phyloP scores from a whole-genome alignment of 2,329 filamentous ascomycete species.

The Cyphellophora europaea region DNA sequence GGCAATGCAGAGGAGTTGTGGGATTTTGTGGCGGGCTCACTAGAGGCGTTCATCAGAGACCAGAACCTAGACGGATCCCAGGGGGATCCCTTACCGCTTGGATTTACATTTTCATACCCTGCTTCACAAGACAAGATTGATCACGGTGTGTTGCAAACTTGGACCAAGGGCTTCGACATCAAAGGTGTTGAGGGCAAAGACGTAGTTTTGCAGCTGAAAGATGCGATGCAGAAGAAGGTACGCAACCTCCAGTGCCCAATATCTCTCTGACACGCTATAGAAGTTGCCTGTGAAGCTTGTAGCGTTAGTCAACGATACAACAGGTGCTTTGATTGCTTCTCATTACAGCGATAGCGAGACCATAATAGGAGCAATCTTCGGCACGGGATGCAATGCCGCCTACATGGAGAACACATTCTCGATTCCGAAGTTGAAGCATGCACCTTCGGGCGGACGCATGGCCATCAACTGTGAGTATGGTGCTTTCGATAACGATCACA shows the following conservation, averaged over 20 bases:
- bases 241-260: conserved; percentile 5
- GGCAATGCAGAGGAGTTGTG: conserved; percentile 69
- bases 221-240: conserved; percentile 60
- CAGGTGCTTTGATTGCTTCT: conserved; percentile 84
- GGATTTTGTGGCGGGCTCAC: conserved; percentile 87
- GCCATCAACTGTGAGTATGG: conserved; percentile 94
- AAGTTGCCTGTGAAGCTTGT: conserved; percentile 62
- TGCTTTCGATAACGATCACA: conserved; percentile 85
- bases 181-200: conserved; percentile 78
- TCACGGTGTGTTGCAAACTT: conserved; percentile 82
- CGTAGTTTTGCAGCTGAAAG: conserved; percentile 72
- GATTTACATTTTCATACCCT: conserved; percentile 94
- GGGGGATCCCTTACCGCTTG: conserved; percentile 59
- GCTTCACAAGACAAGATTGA: conserved; percentile 89
- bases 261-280: conserved; percentile 29
- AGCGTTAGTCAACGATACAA: conserved; percentile 90
- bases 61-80: conserved; percentile 58
- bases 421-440: conserved; percentile 79
- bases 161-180: conserved; percentile 98
- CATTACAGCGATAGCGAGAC: conserved; percentile 79
- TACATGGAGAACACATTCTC: conserved; percentile 85
- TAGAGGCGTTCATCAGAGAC: conserved; percentile 79
- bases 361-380: conserved; percentile 90
- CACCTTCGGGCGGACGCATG: conserved; percentile 62
- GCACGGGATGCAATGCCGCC: conserved; percentile 88